These are phyloP conservation scores for Malassezia furfur DNA, from an alignment of 1,284 basidiomycete species.

Conservation along the genomic window DNA sequence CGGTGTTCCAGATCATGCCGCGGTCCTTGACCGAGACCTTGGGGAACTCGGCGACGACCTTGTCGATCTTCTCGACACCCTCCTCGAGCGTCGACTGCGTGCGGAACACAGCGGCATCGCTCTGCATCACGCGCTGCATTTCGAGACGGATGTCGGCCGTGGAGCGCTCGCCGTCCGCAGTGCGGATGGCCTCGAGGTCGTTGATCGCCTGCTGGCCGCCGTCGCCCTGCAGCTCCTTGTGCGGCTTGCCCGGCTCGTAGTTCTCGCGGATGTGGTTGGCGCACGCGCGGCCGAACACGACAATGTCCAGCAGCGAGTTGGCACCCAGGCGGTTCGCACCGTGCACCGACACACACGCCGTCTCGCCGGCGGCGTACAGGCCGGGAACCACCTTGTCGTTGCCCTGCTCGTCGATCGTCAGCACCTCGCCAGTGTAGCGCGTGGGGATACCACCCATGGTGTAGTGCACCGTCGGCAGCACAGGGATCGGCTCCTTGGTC, in stretches of 20 bases:
- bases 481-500: conserved; percentile 81
- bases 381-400: conserved; percentile 92
- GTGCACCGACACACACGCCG: conserved; percentile 96
- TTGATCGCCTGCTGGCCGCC: conserved; percentile 78
- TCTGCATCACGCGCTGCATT: conserved; percentile 99
- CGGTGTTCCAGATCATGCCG: conserved; percentile 84
- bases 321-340: conserved; percentile 99
- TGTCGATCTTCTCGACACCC: conserved; percentile 75
- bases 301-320: conserved; percentile 96
- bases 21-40: conserved; percentile 93
- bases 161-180: conserved; percentile 63
- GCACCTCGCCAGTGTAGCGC: conserved; percentile 91
- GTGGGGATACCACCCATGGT: conserved; percentile 97
- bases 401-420: conserved; percentile 58
- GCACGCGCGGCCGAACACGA: conserved; percentile 96
- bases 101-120: conserved; percentile 55
- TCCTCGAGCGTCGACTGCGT: conserved; percentile 84
- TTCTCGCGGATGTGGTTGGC: conserved; percentile 95
- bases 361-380: conserved; percentile 96
- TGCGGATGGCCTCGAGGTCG: conserved; percentile 78
- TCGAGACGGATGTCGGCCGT: conserved; percentile 84
- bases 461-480: conserved; percentile 52
- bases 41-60: conserved; percentile 77
- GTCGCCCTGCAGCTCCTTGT: conserved; percentile 77
- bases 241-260: conserved; percentile 76